phyloP scores from a whole-genome alignment of 805 yeast genomes.

The Hanseniaspora occidentalis region DNA sequence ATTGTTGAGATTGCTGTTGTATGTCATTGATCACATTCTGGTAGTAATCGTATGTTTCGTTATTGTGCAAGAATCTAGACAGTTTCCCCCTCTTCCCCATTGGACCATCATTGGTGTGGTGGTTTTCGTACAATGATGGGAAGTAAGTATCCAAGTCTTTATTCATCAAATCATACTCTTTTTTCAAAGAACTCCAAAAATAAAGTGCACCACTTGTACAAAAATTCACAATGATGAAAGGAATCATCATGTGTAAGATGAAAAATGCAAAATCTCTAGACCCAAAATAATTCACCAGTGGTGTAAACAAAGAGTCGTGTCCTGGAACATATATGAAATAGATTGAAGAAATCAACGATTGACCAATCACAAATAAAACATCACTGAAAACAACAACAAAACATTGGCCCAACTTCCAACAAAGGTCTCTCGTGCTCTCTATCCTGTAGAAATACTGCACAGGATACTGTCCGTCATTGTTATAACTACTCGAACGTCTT shows the following conservation, averaged over 20 bases:
- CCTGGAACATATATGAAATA: constrained; percentile 30
- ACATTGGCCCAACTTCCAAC: constrained; percentile 8
- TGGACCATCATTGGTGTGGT: too few species aligned
- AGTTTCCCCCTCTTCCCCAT: too few species aligned
- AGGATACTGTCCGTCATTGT: constrained; percentile 1
- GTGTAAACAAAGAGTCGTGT: constrained; percentile 21
- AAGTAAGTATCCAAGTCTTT: background rate
- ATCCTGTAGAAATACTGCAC: constrained; percentile 5
- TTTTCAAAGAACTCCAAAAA: constrained; percentile 12
- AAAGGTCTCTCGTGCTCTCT: constrained; percentile 6
- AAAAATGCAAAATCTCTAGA: constrained; percentile 21
- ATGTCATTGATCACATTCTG: constrained; percentile 5
- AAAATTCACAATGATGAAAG: constrained; percentile 18
- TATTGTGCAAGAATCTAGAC: too few species aligned
- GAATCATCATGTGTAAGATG: constrained; percentile 20
- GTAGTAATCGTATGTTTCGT: constrained; percentile 3
- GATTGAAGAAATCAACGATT: constrained; percentile 25
- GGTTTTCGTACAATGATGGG: too few species aligned
- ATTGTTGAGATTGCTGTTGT: background rate
- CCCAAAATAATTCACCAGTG: constrained; percentile 24
- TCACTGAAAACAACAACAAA: constrained; percentile 11
- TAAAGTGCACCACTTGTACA: constrained; percentile 11
- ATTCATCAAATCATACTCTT: constrained; percentile 6
- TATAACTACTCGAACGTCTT: background rate
- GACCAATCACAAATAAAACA: constrained; percentile 20